Conservation (phyloP, 768 basidiomycete species). For the Amanita pallidorosea region DNA sequence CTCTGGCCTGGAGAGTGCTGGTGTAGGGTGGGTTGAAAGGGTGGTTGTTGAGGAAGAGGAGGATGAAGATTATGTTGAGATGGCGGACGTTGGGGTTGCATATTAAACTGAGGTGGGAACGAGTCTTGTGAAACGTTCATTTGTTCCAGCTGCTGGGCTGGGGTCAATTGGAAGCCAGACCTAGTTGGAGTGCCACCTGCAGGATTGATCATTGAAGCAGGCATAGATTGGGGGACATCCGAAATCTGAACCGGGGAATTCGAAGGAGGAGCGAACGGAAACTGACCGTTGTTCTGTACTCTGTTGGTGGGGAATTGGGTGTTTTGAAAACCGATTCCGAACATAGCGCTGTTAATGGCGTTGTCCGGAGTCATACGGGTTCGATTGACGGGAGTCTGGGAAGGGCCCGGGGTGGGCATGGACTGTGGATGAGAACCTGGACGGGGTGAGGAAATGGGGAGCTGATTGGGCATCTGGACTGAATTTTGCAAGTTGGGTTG, state of each 20-base stretch:
- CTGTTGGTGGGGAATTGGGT: constrained; percentile 21
- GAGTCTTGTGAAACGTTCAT: constrained; percentile 22
- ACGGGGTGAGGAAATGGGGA: constrained; percentile 30
- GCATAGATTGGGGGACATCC: constrained; percentile 34
- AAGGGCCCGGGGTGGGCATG: constrained; percentile 25
- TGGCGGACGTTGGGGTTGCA: constrained; percentile 17
- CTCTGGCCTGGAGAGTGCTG: constrained; percentile 21
- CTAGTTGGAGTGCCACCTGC: constrained; percentile 30
- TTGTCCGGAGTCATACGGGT: constrained; percentile 34
- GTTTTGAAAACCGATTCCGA: constrained; percentile 33
- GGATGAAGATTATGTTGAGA: constrained; percentile 18
- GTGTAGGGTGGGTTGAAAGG: constrained; percentile 23
- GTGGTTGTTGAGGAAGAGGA: constrained; percentile 26
- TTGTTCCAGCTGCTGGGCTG: constrained; percentile 54
- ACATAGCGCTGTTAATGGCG: constrained; percentile 23
- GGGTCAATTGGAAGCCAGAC: constrained; percentile 39
- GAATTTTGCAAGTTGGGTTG: constrained; percentile 28
- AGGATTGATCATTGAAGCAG: constrained; percentile 22
- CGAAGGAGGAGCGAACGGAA: constrained; percentile 33
- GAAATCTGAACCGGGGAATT: constrained; percentile 38
- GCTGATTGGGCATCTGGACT: constrained; percentile 26
- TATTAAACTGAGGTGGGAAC: constrained; percentile 7
- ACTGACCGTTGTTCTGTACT: constrained; percentile 23
- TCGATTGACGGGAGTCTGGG: constrained; percentile 30
- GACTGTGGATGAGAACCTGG: constrained; percentile 25